Conservation (phyloP, 768 basidiomycete genomes). For the Xanthoconium purpureum region DNA sequence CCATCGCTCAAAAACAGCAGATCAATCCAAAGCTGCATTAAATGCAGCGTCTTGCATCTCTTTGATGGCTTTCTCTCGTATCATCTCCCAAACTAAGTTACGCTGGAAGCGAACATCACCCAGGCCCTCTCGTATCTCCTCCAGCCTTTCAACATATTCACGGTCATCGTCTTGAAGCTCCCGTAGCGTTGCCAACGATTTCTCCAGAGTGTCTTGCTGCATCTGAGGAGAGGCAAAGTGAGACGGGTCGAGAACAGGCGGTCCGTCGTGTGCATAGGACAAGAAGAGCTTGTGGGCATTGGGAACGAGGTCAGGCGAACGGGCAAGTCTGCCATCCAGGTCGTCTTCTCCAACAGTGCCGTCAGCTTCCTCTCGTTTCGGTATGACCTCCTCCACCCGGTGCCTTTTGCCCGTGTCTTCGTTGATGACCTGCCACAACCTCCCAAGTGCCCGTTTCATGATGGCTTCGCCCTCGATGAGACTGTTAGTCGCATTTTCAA, state of each 20-base stretch:
- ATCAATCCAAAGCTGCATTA: conserved; percentile 31
- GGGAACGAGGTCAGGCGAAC: conserved; percentile 66
- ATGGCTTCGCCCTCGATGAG: conserved; percentile 81
- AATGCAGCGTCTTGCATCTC: conserved; percentile 69
- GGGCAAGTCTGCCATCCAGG: conserved; percentile 44
- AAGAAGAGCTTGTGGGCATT: conserved; percentile 67
- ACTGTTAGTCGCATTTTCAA: conserved; percentile 78
- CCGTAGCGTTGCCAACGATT: conserved; percentile 65
- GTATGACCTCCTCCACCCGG: conserved; percentile 44
- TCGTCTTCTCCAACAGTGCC: conserved; percentile 43
- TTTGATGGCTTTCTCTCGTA: conserved; percentile 68
- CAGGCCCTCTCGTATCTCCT: conserved; percentile 79
- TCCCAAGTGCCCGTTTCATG: conserved; percentile 70
- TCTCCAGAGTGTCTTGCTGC: conserved; percentile 70
- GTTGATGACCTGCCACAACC: conserved; percentile 77
- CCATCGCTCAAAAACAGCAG: background rate
- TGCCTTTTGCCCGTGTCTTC: conserved; percentile 54
- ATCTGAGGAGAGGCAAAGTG: conserved; percentile 63
- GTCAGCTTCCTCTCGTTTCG: conserved; percentile 69
- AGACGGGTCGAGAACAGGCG: conserved; percentile 52
- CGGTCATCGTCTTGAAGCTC: conserved; percentile 85
- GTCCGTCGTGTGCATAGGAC: conserved; percentile 44
- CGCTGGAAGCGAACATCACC: conserved; percentile 73
- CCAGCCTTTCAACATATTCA: conserved; percentile 81
- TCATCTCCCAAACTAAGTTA: conserved; percentile 71